Evolutionary conservation across 1,139 yeast genomes (phyloP).

Genomic region (Debaryomyces robertsiae): DNA sequence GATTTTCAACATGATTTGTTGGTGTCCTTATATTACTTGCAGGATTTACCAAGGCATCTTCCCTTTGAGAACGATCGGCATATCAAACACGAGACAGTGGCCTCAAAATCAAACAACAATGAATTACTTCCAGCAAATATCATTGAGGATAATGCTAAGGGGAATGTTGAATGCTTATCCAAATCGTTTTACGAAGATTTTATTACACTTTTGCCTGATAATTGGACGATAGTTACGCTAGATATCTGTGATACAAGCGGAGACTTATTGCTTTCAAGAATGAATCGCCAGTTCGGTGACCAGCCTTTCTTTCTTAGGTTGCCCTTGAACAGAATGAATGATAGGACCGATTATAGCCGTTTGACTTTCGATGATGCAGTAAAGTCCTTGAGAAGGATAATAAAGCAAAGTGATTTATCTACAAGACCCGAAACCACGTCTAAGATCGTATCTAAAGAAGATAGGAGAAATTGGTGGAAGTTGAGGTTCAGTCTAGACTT

Average conservation of each 20-base stretch:
- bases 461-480: slow-evolving; percentile 79
- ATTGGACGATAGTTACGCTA: slow-evolving; percentile 64
- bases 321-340: slow-evolving; percentile 57
- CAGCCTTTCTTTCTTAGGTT: slow-evolving; percentile 56
- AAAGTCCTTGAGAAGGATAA: slow-evolving; percentile 50
- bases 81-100: slow-evolving; percentile 17
- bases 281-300: slow-evolving; percentile 26
- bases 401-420: slow-evolving; percentile 60
- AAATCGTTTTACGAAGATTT: slow-evolving; percentile 18
- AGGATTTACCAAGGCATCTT: slow-evolving; percentile 35
- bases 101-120: slow-evolving; percentile 7
- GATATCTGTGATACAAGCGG: slow-evolving; percentile 64
- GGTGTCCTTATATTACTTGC: slow-evolving; percentile 31
- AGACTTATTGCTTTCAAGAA: slow-evolving; percentile 56
- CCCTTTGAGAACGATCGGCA: slow-evolving; percentile 36
- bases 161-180: slow-evolving; percentile 16
- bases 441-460: slow-evolving; percentile 55
- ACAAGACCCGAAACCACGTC: slow-evolving; percentile 57
- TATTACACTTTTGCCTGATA: slow-evolving; percentile 37
- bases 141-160: neutral
- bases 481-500: slow-evolving; percentile 64
- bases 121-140: slow-evolving; percentile 17
- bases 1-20: slow-evolving; percentile 18
- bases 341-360: slow-evolving; percentile 41
- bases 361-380: slow-evolving; percentile 52